Conservation (phyloP, 441 rosid genomes). For the Gossypium trilobum region DNA sequence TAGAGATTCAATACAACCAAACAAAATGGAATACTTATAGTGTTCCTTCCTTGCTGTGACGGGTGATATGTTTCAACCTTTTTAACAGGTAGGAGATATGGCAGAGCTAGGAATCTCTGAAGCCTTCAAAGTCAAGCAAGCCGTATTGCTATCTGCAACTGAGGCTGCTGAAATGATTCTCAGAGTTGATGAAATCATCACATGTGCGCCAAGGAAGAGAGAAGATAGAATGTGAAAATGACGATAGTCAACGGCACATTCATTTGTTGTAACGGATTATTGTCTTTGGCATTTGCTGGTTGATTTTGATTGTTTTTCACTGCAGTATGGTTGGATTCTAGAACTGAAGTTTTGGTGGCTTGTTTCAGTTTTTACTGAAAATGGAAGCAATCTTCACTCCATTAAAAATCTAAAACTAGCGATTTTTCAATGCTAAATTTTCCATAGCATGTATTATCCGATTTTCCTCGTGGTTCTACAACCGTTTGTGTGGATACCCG, state of each 20-base stretch:
- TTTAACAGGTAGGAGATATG: conserved; percentile 72
- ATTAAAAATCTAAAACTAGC: background rate
- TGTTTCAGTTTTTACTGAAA: conserved; percentile 5
- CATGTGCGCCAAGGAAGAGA: conserved; percentile 86
- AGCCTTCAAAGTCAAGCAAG: conserved; percentile 91
- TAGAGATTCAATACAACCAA: background rate
- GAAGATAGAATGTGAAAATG: conserved; percentile 80
- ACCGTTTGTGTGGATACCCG: background rate
- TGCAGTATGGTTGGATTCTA: background rate
- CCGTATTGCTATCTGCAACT: conserved; percentile 81
- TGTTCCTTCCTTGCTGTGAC: background rate
- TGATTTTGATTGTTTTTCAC: background rate
- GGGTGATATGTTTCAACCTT: conserved; percentile 1
- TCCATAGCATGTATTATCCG: background rate
- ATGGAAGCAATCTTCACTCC: background rate
- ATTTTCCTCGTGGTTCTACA: background rate
- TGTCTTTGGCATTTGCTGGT: background rate
- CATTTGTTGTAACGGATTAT: background rate
- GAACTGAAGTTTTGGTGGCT: conserved; percentile 8
- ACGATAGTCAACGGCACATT: background rate
- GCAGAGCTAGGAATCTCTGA: conserved; percentile 72
- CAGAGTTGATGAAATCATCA: conserved; percentile 87
- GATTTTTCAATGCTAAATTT: background rate
- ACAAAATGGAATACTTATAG: background rate
- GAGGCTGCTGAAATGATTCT: conserved; percentile 98